Conservation (phyloP, 73 alveolate genomes). For the Tetrahymena elliotti region DNA sequence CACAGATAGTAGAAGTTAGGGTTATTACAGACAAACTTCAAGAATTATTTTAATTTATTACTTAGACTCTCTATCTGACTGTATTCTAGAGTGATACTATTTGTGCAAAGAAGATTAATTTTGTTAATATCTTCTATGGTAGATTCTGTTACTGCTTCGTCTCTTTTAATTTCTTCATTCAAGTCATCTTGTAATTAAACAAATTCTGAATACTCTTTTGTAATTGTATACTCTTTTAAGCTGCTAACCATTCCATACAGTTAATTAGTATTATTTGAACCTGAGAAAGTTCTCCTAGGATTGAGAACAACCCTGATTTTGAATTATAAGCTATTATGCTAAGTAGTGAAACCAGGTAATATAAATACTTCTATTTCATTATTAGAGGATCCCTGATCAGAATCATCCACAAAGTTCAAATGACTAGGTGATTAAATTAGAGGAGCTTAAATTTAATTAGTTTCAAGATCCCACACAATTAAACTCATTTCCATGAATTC, state of each 20-base stretch:
- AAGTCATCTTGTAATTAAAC: background rate
- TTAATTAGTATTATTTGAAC: background rate
- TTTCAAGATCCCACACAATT: background rate
- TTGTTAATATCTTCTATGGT: background rate
- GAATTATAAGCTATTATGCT: background rate
- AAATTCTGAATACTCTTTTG: background rate
- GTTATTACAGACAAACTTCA: background rate
- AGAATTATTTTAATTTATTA: background rate
- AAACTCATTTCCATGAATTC: background rate
- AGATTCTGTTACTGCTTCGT: background rate
- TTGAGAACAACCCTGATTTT: background rate
- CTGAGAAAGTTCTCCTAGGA: background rate
- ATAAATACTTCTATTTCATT: background rate
- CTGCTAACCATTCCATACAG: background rate
- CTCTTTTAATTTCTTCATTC: background rate
- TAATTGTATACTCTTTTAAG: background rate
- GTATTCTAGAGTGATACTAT: background rate
- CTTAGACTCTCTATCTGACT: background rate
- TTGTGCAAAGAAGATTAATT: background rate
- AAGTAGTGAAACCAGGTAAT: background rate
- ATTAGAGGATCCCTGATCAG: background rate
- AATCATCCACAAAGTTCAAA: background rate
- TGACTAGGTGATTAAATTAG: background rate
- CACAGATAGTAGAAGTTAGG: background rate
- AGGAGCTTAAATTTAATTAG: background rate